Base-by-base conservation (phyloP, 2,329 filamentous ascomycete species). In the Pleomassaria siparia region DNA sequence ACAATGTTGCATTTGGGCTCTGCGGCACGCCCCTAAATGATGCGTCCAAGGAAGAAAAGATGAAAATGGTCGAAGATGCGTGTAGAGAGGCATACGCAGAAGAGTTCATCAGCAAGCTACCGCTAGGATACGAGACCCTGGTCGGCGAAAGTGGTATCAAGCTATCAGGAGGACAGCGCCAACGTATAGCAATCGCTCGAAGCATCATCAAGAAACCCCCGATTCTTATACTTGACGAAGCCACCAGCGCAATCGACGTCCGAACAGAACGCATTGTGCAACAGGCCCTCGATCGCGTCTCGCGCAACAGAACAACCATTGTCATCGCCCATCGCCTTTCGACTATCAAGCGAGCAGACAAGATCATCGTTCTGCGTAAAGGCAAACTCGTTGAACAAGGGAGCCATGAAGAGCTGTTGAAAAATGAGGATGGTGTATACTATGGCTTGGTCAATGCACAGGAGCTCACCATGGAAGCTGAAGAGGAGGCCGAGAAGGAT, bases 91-190 rank as follows among this genome's bases (percentile, higher is more conserved):
- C 70, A 5, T 68, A 66, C 43, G 70, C 70, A 1, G 63, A 70
- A 15, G 69, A 72, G 35, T 72, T 72, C 47, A 70, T 72, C 29
- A 47, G 53, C 7, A 63, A 58, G 41, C 50, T 72, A 12, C 70
- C 69, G 4, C 40, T 88, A 74, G 82, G 83, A 1, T 91, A 91
- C 61, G 79, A 86, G 4, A 90, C 89, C 0, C 71, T 80, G 8
- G 88, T 94, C 1, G 89, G 89, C 1, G 88, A 92, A 62, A 81
- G 81, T 22, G 89, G 89, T 4, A 85, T 87, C 40, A 89, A 88
- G 63, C 74, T 95, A 1, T 90, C 86, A 10, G 87, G 89, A n/a
- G 32, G 90, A 1, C 89, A 95, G 66, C 82, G 88, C n/a, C 89
- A 95, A 66, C 82, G 90, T 4, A 79, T 95, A 20, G 85, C 88